phyloP scores from a whole-genome alignment of 1,139 yeast species.

The Debaryomycetaceae sp. region DNA sequence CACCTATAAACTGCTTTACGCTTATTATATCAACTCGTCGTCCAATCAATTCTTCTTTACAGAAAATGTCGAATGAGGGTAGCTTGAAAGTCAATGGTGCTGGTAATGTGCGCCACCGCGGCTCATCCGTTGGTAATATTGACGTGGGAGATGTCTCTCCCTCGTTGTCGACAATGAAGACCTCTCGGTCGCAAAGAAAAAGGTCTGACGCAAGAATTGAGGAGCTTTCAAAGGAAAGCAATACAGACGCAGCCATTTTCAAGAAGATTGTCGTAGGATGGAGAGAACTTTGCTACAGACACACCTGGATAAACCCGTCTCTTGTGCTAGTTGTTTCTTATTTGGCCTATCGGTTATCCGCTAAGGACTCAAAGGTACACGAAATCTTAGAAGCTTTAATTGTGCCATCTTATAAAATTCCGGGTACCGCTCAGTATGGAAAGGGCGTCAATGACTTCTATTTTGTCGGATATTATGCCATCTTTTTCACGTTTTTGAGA shows the following conservation, averaged over 20 bases:
- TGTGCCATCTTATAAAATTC: conserved; percentile 62
- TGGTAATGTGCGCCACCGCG: conserved; percentile 34
- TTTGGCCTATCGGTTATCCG: conserved; percentile 40
- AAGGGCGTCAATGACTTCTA: conserved; percentile 83
- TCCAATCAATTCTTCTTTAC: too few species aligned
- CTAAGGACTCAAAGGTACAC: conserved; percentile 56
- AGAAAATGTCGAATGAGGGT: background rate
- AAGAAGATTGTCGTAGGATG: conserved; percentile 52
- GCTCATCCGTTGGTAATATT: conserved; percentile 57
- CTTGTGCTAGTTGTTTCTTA: conserved; percentile 39
- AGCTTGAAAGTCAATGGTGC: background rate
- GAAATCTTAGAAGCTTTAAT: conserved; percentile 60
- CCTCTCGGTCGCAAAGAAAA: conserved; percentile 30
- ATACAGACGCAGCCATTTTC: conserved; percentile 40
- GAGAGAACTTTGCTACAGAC: conserved; percentile 61
- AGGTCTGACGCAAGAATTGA: conserved; percentile 32
- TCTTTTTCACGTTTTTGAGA: conserved; percentile 85
- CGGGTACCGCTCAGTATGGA: conserved; percentile 62
- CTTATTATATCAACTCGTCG: too few species aligned
- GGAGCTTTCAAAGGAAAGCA: conserved; percentile 24
- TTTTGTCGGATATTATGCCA: conserved; percentile 76
- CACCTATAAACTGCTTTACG: too few species aligned
- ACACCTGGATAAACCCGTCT: conserved; percentile 78
- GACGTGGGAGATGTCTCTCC: conserved; percentile 59
- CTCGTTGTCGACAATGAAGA: conserved; percentile 45